phyloP scores from a whole-genome alignment of 2,329 filamentous ascomycete genomes.

The Harringtonia lauricola region DNA sequence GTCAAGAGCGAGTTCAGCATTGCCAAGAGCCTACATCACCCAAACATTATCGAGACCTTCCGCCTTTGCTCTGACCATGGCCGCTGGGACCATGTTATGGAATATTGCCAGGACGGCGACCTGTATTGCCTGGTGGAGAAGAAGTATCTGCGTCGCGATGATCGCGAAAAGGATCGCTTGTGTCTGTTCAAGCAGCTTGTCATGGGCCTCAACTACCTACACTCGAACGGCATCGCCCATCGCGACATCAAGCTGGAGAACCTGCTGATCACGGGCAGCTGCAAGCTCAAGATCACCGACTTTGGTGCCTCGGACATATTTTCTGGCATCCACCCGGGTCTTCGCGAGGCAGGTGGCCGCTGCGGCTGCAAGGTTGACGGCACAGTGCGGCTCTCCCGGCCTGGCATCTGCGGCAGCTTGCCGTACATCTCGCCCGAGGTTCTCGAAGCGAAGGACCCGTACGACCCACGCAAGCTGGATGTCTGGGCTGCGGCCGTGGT shows the following conservation, averaged over 20 bases:
- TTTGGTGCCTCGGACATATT: slow-evolving; percentile 88
- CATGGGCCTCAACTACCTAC: slow-evolving; percentile 72
- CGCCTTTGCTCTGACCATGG: slow-evolving; percentile 63
- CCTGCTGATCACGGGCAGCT: slow-evolving; percentile 64
- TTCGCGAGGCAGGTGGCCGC: slow-evolving; percentile 60
- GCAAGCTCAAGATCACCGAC: slow-evolving; percentile 82
- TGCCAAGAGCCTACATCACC: slow-evolving; percentile 73
- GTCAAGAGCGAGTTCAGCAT: slow-evolving; percentile 88
- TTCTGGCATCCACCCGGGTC: slow-evolving; percentile 66
- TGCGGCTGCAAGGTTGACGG: slow-evolving; percentile 63
- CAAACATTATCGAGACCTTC: slow-evolving; percentile 76
- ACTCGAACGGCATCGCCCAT: slow-evolving; percentile 76
- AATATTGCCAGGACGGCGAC: slow-evolving; percentile 77
- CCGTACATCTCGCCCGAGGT: slow-evolving; percentile 87
- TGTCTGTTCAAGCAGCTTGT: slow-evolving; percentile 87
- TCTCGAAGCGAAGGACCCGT: slow-evolving; percentile 50
- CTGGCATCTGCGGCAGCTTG: slow-evolving; percentile 74
- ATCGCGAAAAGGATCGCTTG: slow-evolving; percentile 57
- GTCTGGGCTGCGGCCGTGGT: slow-evolving; percentile 81
- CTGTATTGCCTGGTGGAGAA: slow-evolving; percentile 65
- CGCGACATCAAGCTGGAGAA: slow-evolving; percentile 90
- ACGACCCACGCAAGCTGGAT: slow-evolving; percentile 69
- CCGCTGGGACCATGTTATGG: slow-evolving; percentile 88
- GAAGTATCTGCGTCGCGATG: slow-evolving; percentile 52
- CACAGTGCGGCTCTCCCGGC: slow-evolving; percentile 58